Evolutionary conservation across 192 early-diverging fungal species (phyloP).

Genomic region (Entomortierella beljakovae): DNA sequence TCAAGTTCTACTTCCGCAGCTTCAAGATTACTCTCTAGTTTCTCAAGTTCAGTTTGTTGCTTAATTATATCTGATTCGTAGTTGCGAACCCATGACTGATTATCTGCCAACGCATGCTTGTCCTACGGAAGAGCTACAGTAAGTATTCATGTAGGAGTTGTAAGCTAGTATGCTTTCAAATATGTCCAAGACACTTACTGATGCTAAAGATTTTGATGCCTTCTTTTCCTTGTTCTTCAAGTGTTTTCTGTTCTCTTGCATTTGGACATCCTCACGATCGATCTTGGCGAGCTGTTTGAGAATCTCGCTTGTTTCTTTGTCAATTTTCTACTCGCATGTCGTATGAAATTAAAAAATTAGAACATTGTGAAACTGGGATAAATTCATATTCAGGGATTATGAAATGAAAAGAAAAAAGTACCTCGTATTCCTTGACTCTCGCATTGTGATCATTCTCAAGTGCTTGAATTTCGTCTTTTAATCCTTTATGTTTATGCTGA

Average conservation of each 20-base stretch:
- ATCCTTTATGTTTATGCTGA: slow-evolving; percentile 65
- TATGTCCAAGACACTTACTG: slow-evolving; percentile 37
- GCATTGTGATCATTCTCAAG: slow-evolving; percentile 71
- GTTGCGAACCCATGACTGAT: slow-evolving; percentile 75
- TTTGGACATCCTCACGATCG: slow-evolving; percentile 85
- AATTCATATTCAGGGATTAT: neutral
- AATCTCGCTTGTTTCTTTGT: slow-evolving; percentile 68
- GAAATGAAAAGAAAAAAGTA: slow-evolving; percentile 20
- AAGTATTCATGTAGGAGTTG: neutral
- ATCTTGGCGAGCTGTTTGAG: slow-evolving; percentile 70
- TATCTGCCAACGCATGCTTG: slow-evolving; percentile 65
- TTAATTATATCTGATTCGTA: slow-evolving; percentile 72
- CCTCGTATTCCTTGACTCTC: slow-evolving; percentile 70
- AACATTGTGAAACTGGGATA: neutral
- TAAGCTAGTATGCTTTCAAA: neutral
- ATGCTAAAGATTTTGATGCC: slow-evolving; percentile 71
- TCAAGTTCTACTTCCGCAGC: slow-evolving; percentile 79
- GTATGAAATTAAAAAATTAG: neutral
- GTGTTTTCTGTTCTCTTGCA: slow-evolving; percentile 90
- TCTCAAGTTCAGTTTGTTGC: slow-evolving; percentile 66
- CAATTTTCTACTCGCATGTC: slow-evolving; percentile 55
- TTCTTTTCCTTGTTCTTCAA: slow-evolving; percentile 84
- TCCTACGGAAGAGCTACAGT: slow-evolving; percentile 55
- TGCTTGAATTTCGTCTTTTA: slow-evolving; percentile 71
- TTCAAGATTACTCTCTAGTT: slow-evolving; percentile 71